Percentiles rank a stretch among this genome's conserved stretches.
Evolutionary conservation across 1,284 basidiomycete genomes (phyloP).

Genomic region (Austropuccinia psidii): DNA sequence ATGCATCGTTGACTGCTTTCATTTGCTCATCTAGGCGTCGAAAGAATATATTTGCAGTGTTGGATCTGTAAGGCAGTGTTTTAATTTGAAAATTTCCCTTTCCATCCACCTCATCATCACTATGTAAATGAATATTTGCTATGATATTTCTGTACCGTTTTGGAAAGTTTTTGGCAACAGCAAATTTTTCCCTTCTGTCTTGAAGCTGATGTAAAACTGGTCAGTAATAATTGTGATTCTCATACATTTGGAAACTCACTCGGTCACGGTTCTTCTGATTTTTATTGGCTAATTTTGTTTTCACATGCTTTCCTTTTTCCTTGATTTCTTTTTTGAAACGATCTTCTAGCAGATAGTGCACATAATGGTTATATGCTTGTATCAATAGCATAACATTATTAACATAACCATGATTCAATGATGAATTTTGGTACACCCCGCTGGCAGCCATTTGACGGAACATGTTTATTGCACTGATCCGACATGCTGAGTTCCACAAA

Average conservation of each 20-base stretch:
- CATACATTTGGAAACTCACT: neutral
- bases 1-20: too few relatives aligned
- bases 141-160: neutral
- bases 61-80: constrained; percentile 2
- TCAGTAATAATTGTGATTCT: neutral
- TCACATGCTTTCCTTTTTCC: neutral
- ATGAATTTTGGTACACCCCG: neutral
- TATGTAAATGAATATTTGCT: neutral
- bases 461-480: neutral
- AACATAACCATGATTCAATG: neutral
- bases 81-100: neutral
- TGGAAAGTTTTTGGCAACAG: neutral
- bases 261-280: constrained; percentile 6
- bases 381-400: neutral
- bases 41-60: constrained; percentile 1
- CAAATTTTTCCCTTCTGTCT: neutral
- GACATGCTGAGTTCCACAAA: neutral
- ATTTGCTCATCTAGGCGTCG: constrained; percentile 2
- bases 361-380: constrained; percentile 1
- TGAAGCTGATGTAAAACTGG: neutral
- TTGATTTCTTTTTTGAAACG: neutral
- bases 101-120: constrained; percentile 1
- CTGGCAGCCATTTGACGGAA: constrained; percentile 3
- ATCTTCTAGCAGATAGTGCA: constrained; percentile 2
- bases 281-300: neutral